Evolutionary conservation across 73 alveolate species (phyloP).

Genomic region (Durusdinium trenchii): DNA sequence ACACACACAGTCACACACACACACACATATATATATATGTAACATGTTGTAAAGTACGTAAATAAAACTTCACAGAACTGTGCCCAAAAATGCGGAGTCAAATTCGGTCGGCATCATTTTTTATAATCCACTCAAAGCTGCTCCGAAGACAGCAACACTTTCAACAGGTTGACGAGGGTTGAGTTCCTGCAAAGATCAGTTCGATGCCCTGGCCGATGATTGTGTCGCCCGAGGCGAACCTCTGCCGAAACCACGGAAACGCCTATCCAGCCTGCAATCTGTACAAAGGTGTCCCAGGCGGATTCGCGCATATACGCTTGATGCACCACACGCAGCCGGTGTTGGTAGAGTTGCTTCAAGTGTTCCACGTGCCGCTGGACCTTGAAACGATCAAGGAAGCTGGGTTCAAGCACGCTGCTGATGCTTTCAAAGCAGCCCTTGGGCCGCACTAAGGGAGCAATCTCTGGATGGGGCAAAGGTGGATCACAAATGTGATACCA

Average conservation of each 20-base stretch:
- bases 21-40: no score
- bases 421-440: constrained; percentile 56
- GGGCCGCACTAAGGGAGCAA: constrained; percentile 38
- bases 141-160: background rate
- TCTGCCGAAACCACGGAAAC: background rate
- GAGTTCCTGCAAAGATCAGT: constrained; percentile 48
- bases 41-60: no score
- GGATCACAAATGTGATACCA: constrained; percentile 83
- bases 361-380: constrained; percentile 69
- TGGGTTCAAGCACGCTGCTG: constrained; percentile 35
- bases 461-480: constrained; percentile 60
- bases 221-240: constrained; percentile 11
- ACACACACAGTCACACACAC: no score
- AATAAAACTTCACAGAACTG: no score
- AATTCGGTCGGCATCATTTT: no score
- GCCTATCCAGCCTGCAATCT: constrained; percentile 9
- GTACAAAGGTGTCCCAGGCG: constrained; percentile 25
- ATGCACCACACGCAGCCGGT: constrained; percentile 52
- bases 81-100: no score
- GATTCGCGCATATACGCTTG: constrained; percentile 31
- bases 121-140: background rate
- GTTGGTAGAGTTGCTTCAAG: constrained; percentile 12
- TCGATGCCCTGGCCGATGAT: constrained; percentile 86
- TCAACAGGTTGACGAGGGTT: constrained; percentile 25
- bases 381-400: constrained; percentile 12